Evolutionary conservation across 2,329 filamentous ascomycete species (phyloP), one percentile per base, ranked within the genome.

Genomic region (Ophiostoma pallidulum): DNA sequence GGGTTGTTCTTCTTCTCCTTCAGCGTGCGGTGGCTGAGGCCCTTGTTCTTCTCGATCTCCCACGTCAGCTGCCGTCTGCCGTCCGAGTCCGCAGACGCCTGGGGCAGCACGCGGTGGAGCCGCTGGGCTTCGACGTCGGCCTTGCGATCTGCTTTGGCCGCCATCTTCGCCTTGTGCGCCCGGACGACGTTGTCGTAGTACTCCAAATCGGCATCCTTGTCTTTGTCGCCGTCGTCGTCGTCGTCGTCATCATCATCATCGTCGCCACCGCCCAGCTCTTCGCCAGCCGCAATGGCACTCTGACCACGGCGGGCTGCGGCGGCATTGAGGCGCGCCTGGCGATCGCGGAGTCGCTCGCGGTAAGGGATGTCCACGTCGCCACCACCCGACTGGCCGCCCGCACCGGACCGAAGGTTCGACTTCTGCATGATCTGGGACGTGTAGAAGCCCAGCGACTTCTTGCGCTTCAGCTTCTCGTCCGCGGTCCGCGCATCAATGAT

Each of bases 341-440:
- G 78, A 61, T 98, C 94, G 59, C 78, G 80, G 36, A 95, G 72
- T 45, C 92, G 83, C 66, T 98, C 92, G 48, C 90, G 80, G 64
- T 96, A 83, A 3, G 92, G 92, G 45, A 94, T 76, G 64, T 94
- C 87, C 56, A 77, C 74, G 61, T 94, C 87, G 56, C 87, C 87
- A 55, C 86, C 86, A 1, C n/a, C n/a, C n/a, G 82, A 78, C 49
- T 86, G 81, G 52, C 81, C 78, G 36, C 84, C 83, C 33, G 83
- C 84, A 28, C 74, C 79, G 6, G 81, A 79, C 47, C 86, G 86
- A 63, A 87, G 90, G 69, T 88, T 94, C 48, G 87, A 81, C 67
- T 96, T 97, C 64, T 97, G 91, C 24, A 86, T 84, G 55, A 98
- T 92, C 63, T 98, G 92, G 3, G 90, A 95, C 3, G 94, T 97